Evolutionary conservation across 2,329 filamentous ascomycete genomes (phyloP).

Genomic region (Penicillium vulpinum): DNA sequence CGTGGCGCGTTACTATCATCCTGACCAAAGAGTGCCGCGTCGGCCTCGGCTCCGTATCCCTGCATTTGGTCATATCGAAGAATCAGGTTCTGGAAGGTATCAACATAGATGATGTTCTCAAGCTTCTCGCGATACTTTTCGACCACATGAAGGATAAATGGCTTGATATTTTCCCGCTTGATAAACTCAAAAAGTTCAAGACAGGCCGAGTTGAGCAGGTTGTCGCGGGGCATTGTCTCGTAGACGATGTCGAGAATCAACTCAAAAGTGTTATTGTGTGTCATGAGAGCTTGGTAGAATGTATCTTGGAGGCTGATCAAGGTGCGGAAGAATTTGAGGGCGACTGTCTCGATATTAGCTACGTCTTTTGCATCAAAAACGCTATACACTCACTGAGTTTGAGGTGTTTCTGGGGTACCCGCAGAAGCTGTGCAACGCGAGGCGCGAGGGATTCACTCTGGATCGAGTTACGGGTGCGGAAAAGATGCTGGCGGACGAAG

Average conservation of each 20-base stretch:
- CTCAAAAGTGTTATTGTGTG: slow-evolving; percentile 76
- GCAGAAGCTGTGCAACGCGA: slow-evolving; percentile 78
- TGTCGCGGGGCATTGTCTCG: slow-evolving; percentile 86
- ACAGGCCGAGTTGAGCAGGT: slow-evolving; percentile 88
- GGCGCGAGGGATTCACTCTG: slow-evolving; percentile 74
- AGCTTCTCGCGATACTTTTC: slow-evolving; percentile 80
- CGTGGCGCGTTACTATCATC: slow-evolving; percentile 59
- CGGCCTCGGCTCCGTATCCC: slow-evolving; percentile 64
- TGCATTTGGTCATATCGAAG: slow-evolving; percentile 76
- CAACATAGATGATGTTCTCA: slow-evolving; percentile 73
- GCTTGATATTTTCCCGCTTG: slow-evolving; percentile 76
- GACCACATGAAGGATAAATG: slow-evolving; percentile 79
- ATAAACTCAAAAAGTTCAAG: slow-evolving; percentile 93
- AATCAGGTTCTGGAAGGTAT: slow-evolving; percentile 77
- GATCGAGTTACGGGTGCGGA: slow-evolving; percentile 85
- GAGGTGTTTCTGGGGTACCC: slow-evolving; percentile 84
- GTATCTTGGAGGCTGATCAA: slow-evolving; percentile 84
- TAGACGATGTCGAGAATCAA: slow-evolving; percentile 82
- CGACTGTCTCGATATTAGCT: slow-evolving; percentile 54
- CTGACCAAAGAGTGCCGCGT: slow-evolving; percentile 67
- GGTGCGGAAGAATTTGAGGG: slow-evolving; percentile 90
- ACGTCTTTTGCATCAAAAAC: neutral
- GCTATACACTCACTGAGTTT: slow-evolving; percentile 69
- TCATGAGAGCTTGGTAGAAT: slow-evolving; percentile 84
- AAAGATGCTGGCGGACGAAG: slow-evolving; percentile 85